A percentile compares a stretch with the other conserved stretches of the same genome.
Evolutionary conservation across 1,284 basidiomycete species (phyloP).

Genomic region (Agroathelia rolfsii): DNA sequence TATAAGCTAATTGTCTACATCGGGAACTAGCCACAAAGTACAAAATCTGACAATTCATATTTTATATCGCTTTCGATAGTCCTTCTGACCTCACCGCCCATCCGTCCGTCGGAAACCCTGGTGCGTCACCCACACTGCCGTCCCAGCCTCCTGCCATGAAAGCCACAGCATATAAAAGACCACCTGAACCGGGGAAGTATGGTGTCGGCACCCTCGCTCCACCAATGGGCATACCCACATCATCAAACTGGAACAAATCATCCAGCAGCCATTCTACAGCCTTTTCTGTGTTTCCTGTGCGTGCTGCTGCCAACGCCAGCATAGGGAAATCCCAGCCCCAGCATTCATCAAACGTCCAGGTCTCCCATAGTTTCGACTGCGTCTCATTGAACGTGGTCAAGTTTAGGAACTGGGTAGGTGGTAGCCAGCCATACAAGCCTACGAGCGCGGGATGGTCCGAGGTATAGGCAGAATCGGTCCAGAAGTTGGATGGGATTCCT

Average conservation of each 20-base stretch:
- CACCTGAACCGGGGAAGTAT: slow-evolving; percentile 49
- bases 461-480: slow-evolving; percentile 38
- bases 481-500: slow-evolving; percentile 41
- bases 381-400: slow-evolving; percentile 35
- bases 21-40: too few relatives aligned
- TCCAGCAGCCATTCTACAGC: slow-evolving; percentile 48
- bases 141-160: slow-evolving; percentile 54
- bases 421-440: slow-evolving; percentile 50
- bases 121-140: slow-evolving; percentile 28
- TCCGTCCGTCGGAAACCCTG: slow-evolving; percentile 37
- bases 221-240: slow-evolving; percentile 51
- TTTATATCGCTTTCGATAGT: slow-evolving; percentile 30
- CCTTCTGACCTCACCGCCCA: slow-evolving; percentile 39
- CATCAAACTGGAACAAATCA: slow-evolving; percentile 46
- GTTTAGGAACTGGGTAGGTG: slow-evolving; percentile 37
- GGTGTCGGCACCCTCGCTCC: slow-evolving; percentile 49
- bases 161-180: slow-evolving; percentile 39
- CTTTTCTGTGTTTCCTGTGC: slow-evolving; percentile 36
- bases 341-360: slow-evolving; percentile 46
- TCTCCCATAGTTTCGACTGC: slow-evolving; percentile 41
- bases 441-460: slow-evolving; percentile 51
- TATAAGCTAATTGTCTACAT: too few relatives aligned
- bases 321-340: slow-evolving; percentile 62
- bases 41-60: slow-evolving; percentile 12
- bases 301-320: slow-evolving; percentile 52